Evolutionary conservation across 2,329 filamentous ascomycete genomes (phyloP).

Genomic region (Aspergillus pseudotamarii): DNA sequence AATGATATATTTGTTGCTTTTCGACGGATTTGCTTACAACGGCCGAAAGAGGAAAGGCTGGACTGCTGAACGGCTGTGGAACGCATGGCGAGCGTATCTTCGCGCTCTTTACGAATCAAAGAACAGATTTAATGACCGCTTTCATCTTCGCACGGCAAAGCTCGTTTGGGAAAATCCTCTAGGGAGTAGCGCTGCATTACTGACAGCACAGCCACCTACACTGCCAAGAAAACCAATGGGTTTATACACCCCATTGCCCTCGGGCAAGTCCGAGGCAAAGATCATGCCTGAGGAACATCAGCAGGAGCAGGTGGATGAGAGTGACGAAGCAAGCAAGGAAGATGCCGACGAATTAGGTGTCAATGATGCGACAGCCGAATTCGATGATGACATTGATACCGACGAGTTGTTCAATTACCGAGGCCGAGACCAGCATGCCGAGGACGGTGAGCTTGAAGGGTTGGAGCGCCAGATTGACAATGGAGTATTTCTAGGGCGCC

Average conservation of each 20-base stretch:
- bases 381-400: conserved; percentile 14
- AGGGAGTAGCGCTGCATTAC: conserved; percentile 10
- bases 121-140: conserved; percentile 27
- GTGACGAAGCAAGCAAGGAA: conserved; percentile 11
- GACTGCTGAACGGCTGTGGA: conserved; percentile 69
- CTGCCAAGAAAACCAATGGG: conserved; percentile 17
- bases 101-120: conserved; percentile 42
- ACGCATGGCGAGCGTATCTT: conserved; percentile 68
- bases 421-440: conserved; percentile 8
- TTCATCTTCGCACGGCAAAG: conserved; percentile 16
- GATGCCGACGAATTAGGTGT: conserved; percentile 8
- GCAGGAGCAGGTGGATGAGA: conserved; percentile 7
- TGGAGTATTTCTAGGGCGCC: conserved; percentile 45
- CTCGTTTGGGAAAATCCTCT: conserved; percentile 37
- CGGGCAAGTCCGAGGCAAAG: conserved; percentile 7
- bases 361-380: conserved; percentile 6
- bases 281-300: conserved; percentile 7
- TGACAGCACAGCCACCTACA: conserved; percentile 8
- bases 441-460: conserved; percentile 20
- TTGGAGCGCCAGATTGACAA: conserved; percentile 40
- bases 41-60: conserved; percentile 71
- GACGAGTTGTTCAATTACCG: conserved; percentile 17
- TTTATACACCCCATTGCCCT: conserved; percentile 32
- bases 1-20: conserved; percentile 75
- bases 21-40: conserved; percentile 78